Base-by-base conservation (phyloP, 2,329 filamentous ascomycete genomes). In the Aspergillus sp. region DNA sequence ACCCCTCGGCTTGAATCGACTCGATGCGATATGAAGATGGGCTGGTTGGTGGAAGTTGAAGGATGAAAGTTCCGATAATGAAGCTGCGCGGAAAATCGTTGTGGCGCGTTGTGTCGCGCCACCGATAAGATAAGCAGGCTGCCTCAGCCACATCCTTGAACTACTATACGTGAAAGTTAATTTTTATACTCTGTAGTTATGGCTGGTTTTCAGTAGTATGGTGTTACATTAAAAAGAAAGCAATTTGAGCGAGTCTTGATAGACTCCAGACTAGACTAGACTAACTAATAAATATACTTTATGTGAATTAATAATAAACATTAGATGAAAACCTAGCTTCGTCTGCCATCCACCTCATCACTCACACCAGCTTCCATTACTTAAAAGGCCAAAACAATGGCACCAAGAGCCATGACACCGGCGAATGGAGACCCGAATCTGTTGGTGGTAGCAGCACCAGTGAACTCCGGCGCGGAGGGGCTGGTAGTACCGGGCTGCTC, bases 61-160 rank as follows among this genome's bases (percentile, higher is more conserved):
- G 15, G 9, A 25, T 12, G 19, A 54, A 39, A 31, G 27, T 47
- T 53, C 27, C 27, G 27, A 31, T 31, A 31, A 31, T 31, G 53
- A 64, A 62, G 60, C 57, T 65, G 57, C 56, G 63, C 69, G 72
- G 73, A 75, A 73, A 71, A 74, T 75, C 67, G 67, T 70, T 72
- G 61, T 64, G 62, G 67, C 72, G 67, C 54, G n/a, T 52, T 60
- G 40, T 57, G 55, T 41, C 63, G 46, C 55, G 69, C 68, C 70
- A 70, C 68, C 51, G 69, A 72, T 73, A 71, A 72, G 68, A 68
- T 70, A 71, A 68, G 63, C 58, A n/a, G 7, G 2, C 17, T n/a
- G 39, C 45, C 33, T 50, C 49, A 47, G 44, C 52, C 35, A 52
- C 51, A 55, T 27, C 15, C 35, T 6, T 12, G 17, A 37, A 37